These are phyloP conservation scores for Microsporum audouinii DNA, from an alignment of 2,329 filamentous ascomycete genomes.

Conservation along the genomic window DNA sequence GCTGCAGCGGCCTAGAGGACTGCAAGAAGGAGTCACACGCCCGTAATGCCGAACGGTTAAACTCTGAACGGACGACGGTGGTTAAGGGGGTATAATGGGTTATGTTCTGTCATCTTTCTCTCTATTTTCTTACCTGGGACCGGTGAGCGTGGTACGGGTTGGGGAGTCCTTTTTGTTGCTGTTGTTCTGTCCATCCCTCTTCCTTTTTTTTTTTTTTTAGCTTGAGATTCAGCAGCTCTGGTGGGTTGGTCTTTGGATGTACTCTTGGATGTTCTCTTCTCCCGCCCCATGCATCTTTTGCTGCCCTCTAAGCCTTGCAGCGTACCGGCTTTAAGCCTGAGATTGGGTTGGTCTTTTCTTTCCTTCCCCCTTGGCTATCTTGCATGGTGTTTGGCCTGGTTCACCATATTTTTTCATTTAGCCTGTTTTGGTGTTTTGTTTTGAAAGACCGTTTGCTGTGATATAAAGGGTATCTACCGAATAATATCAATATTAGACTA, in stretches of 20 bases:
- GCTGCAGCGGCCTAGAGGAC: slow-evolving; percentile 84
- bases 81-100: slow-evolving; percentile 70
- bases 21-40: slow-evolving; percentile 97
- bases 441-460: not conserved
- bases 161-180: not conserved
- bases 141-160: not conserved
- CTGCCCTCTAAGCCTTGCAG: not conserved
- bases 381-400: slow-evolving; percentile 4
- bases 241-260: not conserved
- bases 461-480: slow-evolving; percentile 2
- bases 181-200: not conserved
- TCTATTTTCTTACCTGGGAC: not conserved
- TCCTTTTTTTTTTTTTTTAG: not conserved
- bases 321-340: not conserved
- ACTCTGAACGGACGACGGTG: slow-evolving; percentile 83
- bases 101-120: not conserved
- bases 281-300: slow-evolving; percentile 12
- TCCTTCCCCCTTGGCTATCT: not conserved
- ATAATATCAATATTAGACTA: slow-evolving; percentile 1
- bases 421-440: not conserved
- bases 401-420: not conserved
- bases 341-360: not conserved
- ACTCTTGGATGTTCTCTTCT: slow-evolving; percentile 11
- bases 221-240: not conserved
- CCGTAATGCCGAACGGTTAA: slow-evolving; percentile 82